Evolutionary conservation across 2,329 filamentous ascomycete species (phyloP), one percentile per base, ranked within the genome.

Genomic region (Phialemonium atrogriseum): DNA sequence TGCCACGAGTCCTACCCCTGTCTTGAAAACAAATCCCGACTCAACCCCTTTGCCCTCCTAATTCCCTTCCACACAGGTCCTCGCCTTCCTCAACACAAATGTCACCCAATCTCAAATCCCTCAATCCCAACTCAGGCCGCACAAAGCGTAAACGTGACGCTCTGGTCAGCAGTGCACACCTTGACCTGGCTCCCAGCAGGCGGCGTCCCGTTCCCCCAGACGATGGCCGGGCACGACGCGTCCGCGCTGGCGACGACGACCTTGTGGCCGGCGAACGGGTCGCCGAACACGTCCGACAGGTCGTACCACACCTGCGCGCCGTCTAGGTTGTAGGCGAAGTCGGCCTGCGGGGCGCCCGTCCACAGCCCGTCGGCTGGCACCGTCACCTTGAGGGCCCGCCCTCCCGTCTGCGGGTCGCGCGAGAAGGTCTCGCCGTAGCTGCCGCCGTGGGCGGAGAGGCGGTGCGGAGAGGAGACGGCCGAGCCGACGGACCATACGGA

Each of bases 261-360:
- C 45, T 52, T 56, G 27, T 45, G 37, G 7, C 56, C 55, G 10
- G 28, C 32, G 15, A 63, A 60, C 5, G 51, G 42, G 33, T 60
- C 50, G n/a, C 60, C 60, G 28, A 62, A 62, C 11, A 60, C 52
- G 37, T 52, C 49, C 43, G 47, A 55, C 15, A 63, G 43, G 36
- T 62, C 60, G 35, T 61, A 62, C 53, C 53, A 63, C 31, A 63
- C 35, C 5, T 37, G 38, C 31, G 24, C 37, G 32, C 42, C 43
- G 30, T 57, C 51, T 19, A 62, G 51, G 45, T 41, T 60, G 43
- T 58, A 60, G 21, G 59, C 58, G 27, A 55, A 60, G 38, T 53
- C 49, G 41, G 52, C 55, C 52, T 63, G 55, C 15, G 60, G 47
- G n/a, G 51, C 50, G 37, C 56, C 56, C 3, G 49, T 56, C 49